These are phyloP conservation scores for Endogone sp. DNA, from an alignment of 192 early-diverging fungal genomes.

Conservation along the genomic window DNA sequence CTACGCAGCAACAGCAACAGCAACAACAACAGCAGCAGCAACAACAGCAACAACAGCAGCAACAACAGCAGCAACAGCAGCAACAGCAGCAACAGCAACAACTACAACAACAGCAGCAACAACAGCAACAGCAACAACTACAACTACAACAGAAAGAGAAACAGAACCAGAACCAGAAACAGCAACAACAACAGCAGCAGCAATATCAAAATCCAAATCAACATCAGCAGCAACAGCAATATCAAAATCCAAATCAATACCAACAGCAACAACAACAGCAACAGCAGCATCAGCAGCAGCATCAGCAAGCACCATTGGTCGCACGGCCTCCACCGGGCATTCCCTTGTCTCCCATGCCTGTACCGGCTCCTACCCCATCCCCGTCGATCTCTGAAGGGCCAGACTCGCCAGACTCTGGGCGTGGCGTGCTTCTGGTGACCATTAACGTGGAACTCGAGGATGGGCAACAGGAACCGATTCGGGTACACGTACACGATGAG, in stretches of 20 bases:
- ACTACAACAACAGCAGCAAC: background rate
- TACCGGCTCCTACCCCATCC: background rate
- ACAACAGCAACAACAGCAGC: no score
- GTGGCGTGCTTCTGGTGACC: conserved; percentile 17
- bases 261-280: no score
- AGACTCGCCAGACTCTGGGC: background rate
- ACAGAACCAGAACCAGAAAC: no score
- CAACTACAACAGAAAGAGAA: no score
- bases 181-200: conserved; percentile 9
- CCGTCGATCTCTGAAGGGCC: background rate
- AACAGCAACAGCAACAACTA: no score
- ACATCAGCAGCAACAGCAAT: no score
- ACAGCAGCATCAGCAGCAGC: background rate
- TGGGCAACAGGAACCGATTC: conserved; percentile 4
- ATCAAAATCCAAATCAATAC: no score
- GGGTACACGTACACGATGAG: conserved; percentile 12
- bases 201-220: no score
- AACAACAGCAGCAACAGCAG: no score
- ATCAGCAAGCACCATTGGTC: background rate
- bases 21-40: no score
- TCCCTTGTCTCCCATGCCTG: no score
- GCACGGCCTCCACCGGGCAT: background rate
- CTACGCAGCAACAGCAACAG: background rate
- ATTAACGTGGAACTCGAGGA: conserved; percentile 17
- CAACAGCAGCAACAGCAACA: no score